phyloP scores from a whole-genome alignment of 345 rosid species.

The Eucalyptus sp. region DNA sequence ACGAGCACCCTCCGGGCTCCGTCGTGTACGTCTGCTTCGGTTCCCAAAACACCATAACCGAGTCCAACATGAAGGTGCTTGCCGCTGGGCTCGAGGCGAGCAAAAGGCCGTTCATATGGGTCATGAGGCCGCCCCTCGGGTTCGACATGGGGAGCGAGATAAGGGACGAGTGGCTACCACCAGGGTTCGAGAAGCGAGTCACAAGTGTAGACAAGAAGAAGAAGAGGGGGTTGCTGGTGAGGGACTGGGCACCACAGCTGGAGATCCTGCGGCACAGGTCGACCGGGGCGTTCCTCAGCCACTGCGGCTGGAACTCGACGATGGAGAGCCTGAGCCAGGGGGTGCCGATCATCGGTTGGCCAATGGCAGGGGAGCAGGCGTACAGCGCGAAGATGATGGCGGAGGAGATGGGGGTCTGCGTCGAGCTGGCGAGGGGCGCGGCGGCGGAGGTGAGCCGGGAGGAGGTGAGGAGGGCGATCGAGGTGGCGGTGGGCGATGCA shows the following conservation, averaged over 20 bases:
- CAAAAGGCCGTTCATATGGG: constrained; percentile 37
- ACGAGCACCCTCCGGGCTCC: constrained; percentile 1
- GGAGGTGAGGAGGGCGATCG: neutral
- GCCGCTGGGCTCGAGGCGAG: constrained; percentile 33
- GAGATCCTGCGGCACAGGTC: constrained; percentile 32
- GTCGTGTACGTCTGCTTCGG: constrained; percentile 44
- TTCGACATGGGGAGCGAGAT: constrained; percentile 22
- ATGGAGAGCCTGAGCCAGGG: constrained; percentile 49
- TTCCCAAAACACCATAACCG: constrained; percentile 29
- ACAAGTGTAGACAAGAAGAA: neutral
- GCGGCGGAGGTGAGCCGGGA: neutral
- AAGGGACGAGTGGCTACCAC: constrained; percentile 30
- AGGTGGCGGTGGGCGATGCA: neutral
- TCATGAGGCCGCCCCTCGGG: constrained; percentile 33
- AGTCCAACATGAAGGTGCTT: constrained; percentile 32
- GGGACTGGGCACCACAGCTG: constrained; percentile 42
- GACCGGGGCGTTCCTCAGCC: constrained; percentile 33
- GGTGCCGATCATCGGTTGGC: constrained; percentile 45
- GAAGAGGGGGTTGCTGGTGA: constrained; percentile 22
- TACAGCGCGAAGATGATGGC: constrained; percentile 36
- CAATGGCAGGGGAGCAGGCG: constrained; percentile 34
- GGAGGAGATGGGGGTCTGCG: constrained; percentile 39
- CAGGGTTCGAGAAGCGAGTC: constrained; percentile 24
- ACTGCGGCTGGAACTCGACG: constrained; percentile 51
- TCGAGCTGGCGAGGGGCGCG: constrained; percentile 30